phyloP scores from a whole-genome alignment of 352 stramenopile genomes.

The Phytophthora cryptogea region DNA sequence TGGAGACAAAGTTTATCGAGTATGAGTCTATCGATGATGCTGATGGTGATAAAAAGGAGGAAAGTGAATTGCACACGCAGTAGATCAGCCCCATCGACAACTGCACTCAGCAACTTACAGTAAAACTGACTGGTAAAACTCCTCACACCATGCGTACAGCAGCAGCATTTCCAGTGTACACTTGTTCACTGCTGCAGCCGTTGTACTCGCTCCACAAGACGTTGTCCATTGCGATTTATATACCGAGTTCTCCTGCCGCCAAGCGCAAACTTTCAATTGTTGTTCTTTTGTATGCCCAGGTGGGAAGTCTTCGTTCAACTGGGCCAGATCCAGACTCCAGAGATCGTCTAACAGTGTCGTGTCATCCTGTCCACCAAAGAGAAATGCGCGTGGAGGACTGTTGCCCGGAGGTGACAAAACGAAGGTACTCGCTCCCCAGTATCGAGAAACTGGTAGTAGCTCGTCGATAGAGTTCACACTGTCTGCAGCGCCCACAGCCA shows the following conservation, averaged over 20 bases:
- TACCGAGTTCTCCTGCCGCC: constrained; percentile 44
- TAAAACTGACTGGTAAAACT: constrained; percentile 56
- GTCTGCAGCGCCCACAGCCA: constrained; percentile 17
- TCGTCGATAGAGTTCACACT: constrained; percentile 5
- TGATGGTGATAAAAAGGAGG: constrained; percentile 6
- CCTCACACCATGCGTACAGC: constrained; percentile 57
- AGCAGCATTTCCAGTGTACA: constrained; percentile 54
- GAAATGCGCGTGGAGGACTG: constrained; percentile 32
- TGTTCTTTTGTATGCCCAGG: constrained; percentile 18
- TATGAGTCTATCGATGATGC: constrained; percentile 44
- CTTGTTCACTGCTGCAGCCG: constrained; percentile 16
- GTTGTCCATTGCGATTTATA: constrained; percentile 41
- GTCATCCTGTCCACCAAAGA: constrained; percentile 79
- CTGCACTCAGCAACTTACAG: constrained; percentile 28
- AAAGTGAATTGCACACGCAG: constrained; percentile 5
- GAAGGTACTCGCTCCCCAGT: constrained; percentile 52
- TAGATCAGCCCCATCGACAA: constrained; percentile 6
- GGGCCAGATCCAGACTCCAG: constrained; percentile 55
- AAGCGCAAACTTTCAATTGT: constrained; percentile 45
- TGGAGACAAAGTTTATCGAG: constrained; percentile 50
- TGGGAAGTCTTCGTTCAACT: constrained; percentile 37
- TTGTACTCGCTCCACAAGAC: constrained; percentile 45
- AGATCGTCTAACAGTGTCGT: constrained; percentile 61
- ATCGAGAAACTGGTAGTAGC: constrained; percentile 33
- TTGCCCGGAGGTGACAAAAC: constrained; percentile 20